A percentile compares a stretch with the other conserved stretches of the same genome.
Conservation (phyloP, 2,329 filamentous ascomycete species). For the Bisporella sp. region DNA sequence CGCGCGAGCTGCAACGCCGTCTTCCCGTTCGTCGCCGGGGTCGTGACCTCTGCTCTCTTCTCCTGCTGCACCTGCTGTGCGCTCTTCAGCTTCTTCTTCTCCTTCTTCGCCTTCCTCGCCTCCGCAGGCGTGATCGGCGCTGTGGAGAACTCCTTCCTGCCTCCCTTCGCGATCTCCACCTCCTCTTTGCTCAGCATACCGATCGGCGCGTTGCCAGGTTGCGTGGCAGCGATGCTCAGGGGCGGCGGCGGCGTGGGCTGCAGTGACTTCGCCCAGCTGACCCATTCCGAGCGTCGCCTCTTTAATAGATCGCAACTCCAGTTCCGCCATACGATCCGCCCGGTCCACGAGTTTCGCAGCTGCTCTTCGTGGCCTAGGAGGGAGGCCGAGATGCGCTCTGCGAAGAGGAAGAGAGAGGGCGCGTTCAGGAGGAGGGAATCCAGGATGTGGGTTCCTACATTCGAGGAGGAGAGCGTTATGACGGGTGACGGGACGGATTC, state of each 20-base stretch:
- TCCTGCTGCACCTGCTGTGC: constrained; percentile 1
- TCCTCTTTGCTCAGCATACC: not conserved
- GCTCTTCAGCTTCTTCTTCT: not conserved
- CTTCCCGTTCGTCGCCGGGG: constrained; percentile 11
- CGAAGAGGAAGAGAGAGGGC: constrained; percentile 50
- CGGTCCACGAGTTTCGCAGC: constrained; percentile 57
- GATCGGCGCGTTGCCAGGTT: not conserved
- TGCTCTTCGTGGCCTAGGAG: constrained; percentile 50
- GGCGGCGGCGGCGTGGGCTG: not conserved
- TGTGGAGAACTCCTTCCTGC: not conserved
- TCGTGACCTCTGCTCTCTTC: constrained; percentile 4
- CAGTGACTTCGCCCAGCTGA: constrained; percentile 44
- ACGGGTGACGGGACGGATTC: constrained; percentile 7
- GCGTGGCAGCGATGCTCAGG: not conserved
- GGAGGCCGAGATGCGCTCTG: constrained; percentile 60
- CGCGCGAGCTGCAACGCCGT: constrained; percentile 24
- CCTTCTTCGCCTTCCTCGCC: constrained; percentile 3
- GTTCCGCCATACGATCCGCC: constrained; percentile 64
- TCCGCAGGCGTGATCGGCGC: not conserved
- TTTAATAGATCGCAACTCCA: constrained; percentile 70
- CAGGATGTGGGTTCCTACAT: constrained; percentile 58
- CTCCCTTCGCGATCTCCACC: not conserved
- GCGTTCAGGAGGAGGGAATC: constrained; percentile 51
- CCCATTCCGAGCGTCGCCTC: constrained; percentile 55
- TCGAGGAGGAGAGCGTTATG: constrained; percentile 40